Conservation (phyloP, 1,284 basidiomycete genomes). For the Cryptococcus hybrid region DNA sequence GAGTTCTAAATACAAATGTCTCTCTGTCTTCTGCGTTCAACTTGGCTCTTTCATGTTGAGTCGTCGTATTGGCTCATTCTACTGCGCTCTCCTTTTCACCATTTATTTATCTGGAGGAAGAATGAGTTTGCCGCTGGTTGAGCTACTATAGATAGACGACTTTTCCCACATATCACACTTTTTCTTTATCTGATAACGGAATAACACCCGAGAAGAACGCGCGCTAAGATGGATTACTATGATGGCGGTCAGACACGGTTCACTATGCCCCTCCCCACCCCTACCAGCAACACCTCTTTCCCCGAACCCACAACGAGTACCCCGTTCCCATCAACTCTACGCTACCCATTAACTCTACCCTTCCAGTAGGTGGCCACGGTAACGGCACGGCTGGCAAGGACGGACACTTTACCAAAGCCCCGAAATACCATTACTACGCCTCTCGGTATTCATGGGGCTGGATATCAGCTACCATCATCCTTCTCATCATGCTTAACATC, state of each 20-base stretch:
- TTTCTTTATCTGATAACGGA: background rate
- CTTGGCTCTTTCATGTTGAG: no score
- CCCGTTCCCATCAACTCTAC: background rate
- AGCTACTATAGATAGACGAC: background rate
- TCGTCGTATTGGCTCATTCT: no score
- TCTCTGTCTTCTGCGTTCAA: no score
- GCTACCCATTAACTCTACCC: background rate
- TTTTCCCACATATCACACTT: background rate
- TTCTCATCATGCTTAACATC: constrained; percentile 10
- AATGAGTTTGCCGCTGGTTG: background rate
- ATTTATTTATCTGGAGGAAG: background rate
- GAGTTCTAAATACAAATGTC: no score
- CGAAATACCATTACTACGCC: constrained; percentile 15
- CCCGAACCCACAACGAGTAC: background rate
- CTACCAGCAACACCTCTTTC: background rate
- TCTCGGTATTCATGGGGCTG: constrained; percentile 16
- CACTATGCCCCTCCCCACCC: background rate
- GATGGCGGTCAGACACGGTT: background rate
- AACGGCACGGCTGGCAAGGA: background rate
- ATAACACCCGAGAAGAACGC: background rate
- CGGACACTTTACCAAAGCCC: background rate
- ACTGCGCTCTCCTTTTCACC: no score
- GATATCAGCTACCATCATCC: constrained; percentile 11
- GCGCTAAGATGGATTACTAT: background rate
- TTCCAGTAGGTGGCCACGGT: background rate